These are phyloP conservation scores for Pichia sp. DNA, from an alignment of 1,139 yeast genomes.

Conservation along the genomic window DNA sequence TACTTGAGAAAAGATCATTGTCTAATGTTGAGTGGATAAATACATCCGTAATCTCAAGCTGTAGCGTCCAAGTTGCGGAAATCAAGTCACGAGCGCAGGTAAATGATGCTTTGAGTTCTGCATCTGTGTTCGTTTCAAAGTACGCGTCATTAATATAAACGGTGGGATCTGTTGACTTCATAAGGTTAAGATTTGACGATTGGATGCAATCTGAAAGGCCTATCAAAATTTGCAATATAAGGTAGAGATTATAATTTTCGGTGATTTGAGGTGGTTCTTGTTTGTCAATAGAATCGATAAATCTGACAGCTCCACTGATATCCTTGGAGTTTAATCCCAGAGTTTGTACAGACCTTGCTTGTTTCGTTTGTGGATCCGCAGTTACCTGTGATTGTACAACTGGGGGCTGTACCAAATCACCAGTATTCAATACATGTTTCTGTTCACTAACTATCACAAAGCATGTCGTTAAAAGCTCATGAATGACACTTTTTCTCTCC, in stretches of 20 bases:
- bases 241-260: slow-evolving; percentile 51
- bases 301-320: slow-evolving; percentile 35
- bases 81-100: slow-evolving; percentile 37
- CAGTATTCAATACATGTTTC: slow-evolving; percentile 31
- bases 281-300: slow-evolving; percentile 74
- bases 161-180: slow-evolving; percentile 22
- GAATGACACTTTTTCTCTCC: slow-evolving; percentile 52
- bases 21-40: slow-evolving; percentile 64
- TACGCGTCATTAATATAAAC: slow-evolving; percentile 1
- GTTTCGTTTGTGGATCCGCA: not conserved
- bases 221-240: slow-evolving; percentile 49
- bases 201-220: slow-evolving; percentile 66
- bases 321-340: slow-evolving; percentile 30
- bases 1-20: slow-evolving; percentile 53
- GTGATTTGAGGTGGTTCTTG: slow-evolving; percentile 61
- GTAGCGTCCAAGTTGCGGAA: slow-evolving; percentile 38
- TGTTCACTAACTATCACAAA: slow-evolving; percentile 30
- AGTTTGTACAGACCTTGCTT: slow-evolving; percentile 3
- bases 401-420: slow-evolving; percentile 30
- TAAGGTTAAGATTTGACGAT: slow-evolving; percentile 39
- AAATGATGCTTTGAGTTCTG: slow-evolving; percentile 26
- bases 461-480: slow-evolving; percentile 49
- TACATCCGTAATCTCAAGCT: slow-evolving; percentile 40
- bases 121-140: slow-evolving; percentile 9
- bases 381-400: slow-evolving; percentile 2